A percentile compares a stretch with the other conserved stretches of the same genome.
phyloP scores from a whole-genome alignment of 2,329 filamentous ascomycete species.

The Fusarium algeriense region DNA sequence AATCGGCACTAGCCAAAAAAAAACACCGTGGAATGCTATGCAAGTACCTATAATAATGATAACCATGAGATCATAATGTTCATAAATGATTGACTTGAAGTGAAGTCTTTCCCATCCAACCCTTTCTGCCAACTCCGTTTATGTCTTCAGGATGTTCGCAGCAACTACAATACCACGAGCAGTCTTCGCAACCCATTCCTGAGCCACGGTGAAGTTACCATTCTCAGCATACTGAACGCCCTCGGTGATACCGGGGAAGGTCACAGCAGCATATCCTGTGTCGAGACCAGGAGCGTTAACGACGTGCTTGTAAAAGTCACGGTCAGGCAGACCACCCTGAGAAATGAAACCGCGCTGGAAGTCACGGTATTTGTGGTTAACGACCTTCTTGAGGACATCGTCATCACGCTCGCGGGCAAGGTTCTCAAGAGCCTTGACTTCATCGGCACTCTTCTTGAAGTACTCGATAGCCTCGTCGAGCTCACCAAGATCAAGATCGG shows the following conservation, averaged over 20 bases:
- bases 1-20: constrained; percentile 6
- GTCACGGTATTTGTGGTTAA: constrained; percentile 62
- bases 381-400: constrained; percentile 49
- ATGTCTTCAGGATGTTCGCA: constrained; percentile 51
- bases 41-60: constrained; percentile 2
- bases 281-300: constrained; percentile 62
- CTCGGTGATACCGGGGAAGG: constrained; percentile 72
- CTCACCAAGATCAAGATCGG: constrained; percentile 53
- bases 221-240: constrained; percentile 67
- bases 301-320: constrained; percentile 61
- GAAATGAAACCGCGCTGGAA: constrained; percentile 63
- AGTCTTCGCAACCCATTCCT: constrained; percentile 54
- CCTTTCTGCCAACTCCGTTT: fast-evolving
- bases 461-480: constrained; percentile 55
- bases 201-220: constrained; percentile 45
- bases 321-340: constrained; percentile 59
- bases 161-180: constrained; percentile 52
- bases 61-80: constrained; percentile 9
- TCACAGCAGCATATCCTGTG: constrained; percentile 58
- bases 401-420: constrained; percentile 49
- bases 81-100: constrained; percentile 20
- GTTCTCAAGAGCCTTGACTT: constrained; percentile 50
- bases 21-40: neutral
- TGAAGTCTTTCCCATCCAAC: neutral
- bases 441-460: constrained; percentile 51